Conservation (phyloP, 2,329 filamentous ascomycete species). For the Teratosphaeria gauchensis region DNA sequence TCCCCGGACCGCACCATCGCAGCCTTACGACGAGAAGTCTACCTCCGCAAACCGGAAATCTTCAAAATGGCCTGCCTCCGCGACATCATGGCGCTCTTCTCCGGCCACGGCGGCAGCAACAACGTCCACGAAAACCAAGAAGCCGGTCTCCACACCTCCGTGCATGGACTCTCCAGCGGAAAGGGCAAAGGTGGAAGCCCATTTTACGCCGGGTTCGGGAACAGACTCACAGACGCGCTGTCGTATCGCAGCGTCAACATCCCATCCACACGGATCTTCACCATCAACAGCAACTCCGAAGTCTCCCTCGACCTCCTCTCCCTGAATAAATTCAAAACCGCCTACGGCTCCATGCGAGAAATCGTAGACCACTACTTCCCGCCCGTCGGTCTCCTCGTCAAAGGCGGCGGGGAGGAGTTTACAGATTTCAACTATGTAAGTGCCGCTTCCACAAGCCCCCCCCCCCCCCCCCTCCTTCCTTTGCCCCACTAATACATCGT, state of each 20-base stretch:
- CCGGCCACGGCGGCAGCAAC: constrained; percentile 26
- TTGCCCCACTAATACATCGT: too few relatives aligned
- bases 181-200: constrained; percentile 39
- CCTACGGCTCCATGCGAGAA: constrained; percentile 93
- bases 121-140: constrained; percentile 20
- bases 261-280: constrained; percentile 88
- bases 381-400: constrained; percentile 75
- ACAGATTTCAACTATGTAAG: constrained; percentile 82
- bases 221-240: constrained; percentile 88
- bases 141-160: constrained; percentile 17
- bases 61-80: constrained; percentile 99
- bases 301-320: constrained; percentile 83
- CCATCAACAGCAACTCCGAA: constrained; percentile 96
- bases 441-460: too few relatives aligned
- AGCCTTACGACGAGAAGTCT: constrained; percentile 81
- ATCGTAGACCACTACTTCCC: constrained; percentile 98
- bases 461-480: too few relatives aligned
- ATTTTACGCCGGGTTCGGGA: constrained; percentile 96
- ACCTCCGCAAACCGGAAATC: constrained; percentile 90
- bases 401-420: constrained; percentile 83
- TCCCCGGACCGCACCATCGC: constrained; percentile 93
- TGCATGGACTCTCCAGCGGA: constrained; percentile 10
- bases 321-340: constrained; percentile 90
- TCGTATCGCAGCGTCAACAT: constrained; percentile 96
- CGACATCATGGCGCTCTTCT: constrained; percentile 83